phyloP scores from a whole-genome alignment of 139 green algal genomes.

The Picocystis salinarum region DNA sequence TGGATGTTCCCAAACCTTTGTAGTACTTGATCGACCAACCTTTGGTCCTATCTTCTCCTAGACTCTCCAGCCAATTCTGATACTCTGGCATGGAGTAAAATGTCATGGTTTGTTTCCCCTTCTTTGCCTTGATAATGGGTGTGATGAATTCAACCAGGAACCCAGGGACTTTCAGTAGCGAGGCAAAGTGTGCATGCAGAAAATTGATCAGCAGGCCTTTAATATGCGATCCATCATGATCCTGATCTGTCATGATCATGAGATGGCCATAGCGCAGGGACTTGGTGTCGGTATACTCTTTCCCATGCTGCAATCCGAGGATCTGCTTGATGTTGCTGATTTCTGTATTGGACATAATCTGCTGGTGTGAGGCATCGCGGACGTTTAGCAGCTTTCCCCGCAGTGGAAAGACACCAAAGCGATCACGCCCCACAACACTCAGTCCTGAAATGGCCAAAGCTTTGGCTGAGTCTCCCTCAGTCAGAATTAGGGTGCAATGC shows the following conservation, averaged over 20 bases:
- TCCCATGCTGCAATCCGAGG: constrained; percentile 90
- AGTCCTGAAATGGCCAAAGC: constrained; percentile 83
- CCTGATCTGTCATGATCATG: constrained; percentile 99
- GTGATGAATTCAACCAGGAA: constrained; percentile 99
- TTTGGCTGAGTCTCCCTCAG: constrained; percentile 95
- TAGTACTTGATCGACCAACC: constrained; percentile 99
- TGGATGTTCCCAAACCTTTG: constrained; percentile 96
- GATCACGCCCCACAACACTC: constrained; percentile 79
- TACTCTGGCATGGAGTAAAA: constrained; percentile 99
- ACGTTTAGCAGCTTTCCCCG: constrained; percentile 98
- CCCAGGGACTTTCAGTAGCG: constrained; percentile 70
- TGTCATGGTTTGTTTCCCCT: constrained; percentile 41
- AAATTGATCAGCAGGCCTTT: constrained; percentile 99
- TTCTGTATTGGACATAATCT: constrained; percentile 85
- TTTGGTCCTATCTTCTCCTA: constrained; percentile 17
- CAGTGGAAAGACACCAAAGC: constrained; percentile 94
- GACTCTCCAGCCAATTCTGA: constrained; percentile 73
- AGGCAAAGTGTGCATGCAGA: constrained; percentile 93
- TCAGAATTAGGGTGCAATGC: constrained; percentile 98
- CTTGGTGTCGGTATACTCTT: constrained; percentile 75
- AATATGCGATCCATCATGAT: constrained; percentile 98
- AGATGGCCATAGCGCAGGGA: constrained; percentile 91
- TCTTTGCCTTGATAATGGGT: constrained; percentile 93
- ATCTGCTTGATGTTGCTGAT: constrained; percentile 99
- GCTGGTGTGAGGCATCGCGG: constrained; percentile 70